A percentile compares a stretch with the other conserved stretches of the same genome.
These are phyloP conservation scores for Aspergillus alliaceus DNA, from an alignment of 2,329 filamentous ascomycete species.

Conservation along the genomic window DNA sequence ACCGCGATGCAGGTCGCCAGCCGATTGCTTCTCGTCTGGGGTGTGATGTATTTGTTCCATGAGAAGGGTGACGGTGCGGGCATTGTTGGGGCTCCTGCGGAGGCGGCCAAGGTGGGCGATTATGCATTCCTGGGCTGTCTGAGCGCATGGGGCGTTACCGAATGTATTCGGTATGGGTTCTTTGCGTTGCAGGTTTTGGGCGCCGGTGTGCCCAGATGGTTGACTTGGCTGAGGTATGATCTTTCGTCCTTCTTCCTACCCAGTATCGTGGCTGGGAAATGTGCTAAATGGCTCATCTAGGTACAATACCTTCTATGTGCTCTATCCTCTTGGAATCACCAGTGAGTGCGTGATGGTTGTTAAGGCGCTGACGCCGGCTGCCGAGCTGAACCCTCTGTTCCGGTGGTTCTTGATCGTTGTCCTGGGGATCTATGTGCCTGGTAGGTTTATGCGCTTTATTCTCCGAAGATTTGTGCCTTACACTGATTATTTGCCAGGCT, in stretches of 20 bases:
- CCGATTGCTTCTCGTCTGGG: constrained; percentile 87
- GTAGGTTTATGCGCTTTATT: constrained; percentile 49
- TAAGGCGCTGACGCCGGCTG: constrained; percentile 62
- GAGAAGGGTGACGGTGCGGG: constrained; percentile 63
- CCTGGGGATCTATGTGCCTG: constrained; percentile 75
- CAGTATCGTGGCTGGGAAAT: not conserved
- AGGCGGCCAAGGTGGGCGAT: constrained; percentile 32
- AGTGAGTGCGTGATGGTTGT: constrained; percentile 85
- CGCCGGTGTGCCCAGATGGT: constrained; percentile 59
- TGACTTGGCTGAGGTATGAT: constrained; percentile 62
- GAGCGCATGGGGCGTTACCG: constrained; percentile 82
- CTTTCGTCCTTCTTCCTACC: not conserved
- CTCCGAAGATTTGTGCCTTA: not conserved
- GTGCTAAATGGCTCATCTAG: constrained; percentile 22
- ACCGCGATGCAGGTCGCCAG: constrained; percentile 88
- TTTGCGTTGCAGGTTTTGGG: constrained; percentile 68
- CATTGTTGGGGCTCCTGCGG: constrained; percentile 25
- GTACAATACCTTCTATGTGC: constrained; percentile 86
- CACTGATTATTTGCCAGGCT: constrained; percentile 49
- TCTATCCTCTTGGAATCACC: constrained; percentile 88
- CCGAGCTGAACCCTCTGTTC: constrained; percentile 51
- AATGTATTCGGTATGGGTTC: constrained; percentile 90
- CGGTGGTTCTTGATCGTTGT: constrained; percentile 64
- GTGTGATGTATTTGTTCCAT: constrained; percentile 73
- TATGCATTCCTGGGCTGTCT: constrained; percentile 55